Percentiles rank a stretch among this genome's conserved stretches.
Conservation (phyloP, 1,284 basidiomycete species). For the Salmacisia buchloeana region DNA sequence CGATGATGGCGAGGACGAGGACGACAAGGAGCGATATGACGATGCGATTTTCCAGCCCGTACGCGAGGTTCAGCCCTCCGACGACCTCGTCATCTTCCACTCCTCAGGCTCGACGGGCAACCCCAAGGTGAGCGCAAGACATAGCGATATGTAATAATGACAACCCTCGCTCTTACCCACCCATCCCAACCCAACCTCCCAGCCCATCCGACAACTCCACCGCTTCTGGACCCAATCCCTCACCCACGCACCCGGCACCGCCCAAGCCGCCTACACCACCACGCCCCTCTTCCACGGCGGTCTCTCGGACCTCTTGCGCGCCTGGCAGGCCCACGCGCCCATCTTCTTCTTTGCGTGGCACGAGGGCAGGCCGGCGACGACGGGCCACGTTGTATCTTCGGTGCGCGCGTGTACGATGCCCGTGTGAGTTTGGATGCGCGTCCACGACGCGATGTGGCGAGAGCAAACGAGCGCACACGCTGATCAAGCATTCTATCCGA, state of each 20-base stretch:
- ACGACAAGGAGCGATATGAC: slow-evolving; percentile 30
- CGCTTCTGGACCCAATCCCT: slow-evolving; percentile 36
- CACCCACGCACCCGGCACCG: slow-evolving; percentile 23
- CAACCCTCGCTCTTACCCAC: slow-evolving; percentile 25
- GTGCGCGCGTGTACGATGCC: slow-evolving; percentile 35
- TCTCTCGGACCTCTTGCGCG: slow-evolving; percentile 52
- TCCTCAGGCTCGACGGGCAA: slow-evolving; percentile 61
- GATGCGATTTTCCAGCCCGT: not conserved
- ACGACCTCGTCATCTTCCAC: slow-evolving; percentile 59
- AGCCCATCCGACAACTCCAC: slow-evolving; percentile 39
- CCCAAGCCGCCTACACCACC: slow-evolving; percentile 51
- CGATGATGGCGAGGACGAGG: not conserved
- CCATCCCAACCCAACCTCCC: slow-evolving; percentile 52
- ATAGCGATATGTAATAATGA: too few species aligned
- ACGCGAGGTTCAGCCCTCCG: not conserved
- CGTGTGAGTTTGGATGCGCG: slow-evolving; percentile 2
- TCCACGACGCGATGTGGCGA: too few species aligned
- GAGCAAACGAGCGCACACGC: not conserved
- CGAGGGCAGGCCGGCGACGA: slow-evolving; percentile 38
- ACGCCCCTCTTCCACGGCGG: slow-evolving; percentile 55
- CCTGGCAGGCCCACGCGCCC: slow-evolving; percentile 51
- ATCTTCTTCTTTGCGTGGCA: slow-evolving; percentile 24
- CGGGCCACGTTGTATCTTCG: slow-evolving; percentile 42
- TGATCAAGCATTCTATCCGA: not conserved
- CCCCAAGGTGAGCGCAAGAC: slow-evolving; percentile 57